Evolutionary conservation across 768 basidiomycete genomes (phyloP), one percentile per base, ranked within the genome.

Genomic region (Tylopilus plumbeoviolaceoides): DNA sequence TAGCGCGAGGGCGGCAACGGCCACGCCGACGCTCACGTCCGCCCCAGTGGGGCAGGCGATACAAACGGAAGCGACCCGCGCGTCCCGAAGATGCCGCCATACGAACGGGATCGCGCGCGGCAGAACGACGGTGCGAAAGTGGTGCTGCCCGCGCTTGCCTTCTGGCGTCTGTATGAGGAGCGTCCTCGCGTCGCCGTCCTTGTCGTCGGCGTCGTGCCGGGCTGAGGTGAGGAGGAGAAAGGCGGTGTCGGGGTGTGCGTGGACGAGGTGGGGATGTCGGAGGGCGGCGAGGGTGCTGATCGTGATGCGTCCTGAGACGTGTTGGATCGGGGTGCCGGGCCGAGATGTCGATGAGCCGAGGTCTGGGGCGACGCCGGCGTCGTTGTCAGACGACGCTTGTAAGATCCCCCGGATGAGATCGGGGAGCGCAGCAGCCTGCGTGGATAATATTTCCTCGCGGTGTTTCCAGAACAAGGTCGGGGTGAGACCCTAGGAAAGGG

Each of bases 381-480:
- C 20, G n/a, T 31, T 10, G 2, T 40, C 30, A 9, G 47, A 43
- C 3, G 59, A 21, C 31, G 40, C 28, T 2, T 56, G 56, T 9
- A 58, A 33, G 15, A 69, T 50, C 10, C 48, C 48, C 0, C 21
- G 66, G 11, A 69, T 50, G n/a, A 70, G 52, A 20, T 48, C 43
- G 12, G 78, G 73, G 4, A 95, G 74, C 2, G 78, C 74, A 0
- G 75, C 66, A 21, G 86, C 75, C 7, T 67, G 61, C 1, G 78
- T 66, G 0, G 60, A 30, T 15, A 93, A 67, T 7, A 95, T 70
- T 8, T 58, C 60, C 2, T 70, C 62, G 27, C 72, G 73, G 59
- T 91, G 66, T 25, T 53, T 57, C 89, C 93, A 95, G 66, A 88
- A 95, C 14, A 85, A 48, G 2, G 64, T 57, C 0, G 94, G 87